A percentile compares a stretch with the other conserved stretches of the same genome.
Conservation (phyloP, 2,329 filamentous ascomycete genomes). For the Cyphellophora attinorum region DNA sequence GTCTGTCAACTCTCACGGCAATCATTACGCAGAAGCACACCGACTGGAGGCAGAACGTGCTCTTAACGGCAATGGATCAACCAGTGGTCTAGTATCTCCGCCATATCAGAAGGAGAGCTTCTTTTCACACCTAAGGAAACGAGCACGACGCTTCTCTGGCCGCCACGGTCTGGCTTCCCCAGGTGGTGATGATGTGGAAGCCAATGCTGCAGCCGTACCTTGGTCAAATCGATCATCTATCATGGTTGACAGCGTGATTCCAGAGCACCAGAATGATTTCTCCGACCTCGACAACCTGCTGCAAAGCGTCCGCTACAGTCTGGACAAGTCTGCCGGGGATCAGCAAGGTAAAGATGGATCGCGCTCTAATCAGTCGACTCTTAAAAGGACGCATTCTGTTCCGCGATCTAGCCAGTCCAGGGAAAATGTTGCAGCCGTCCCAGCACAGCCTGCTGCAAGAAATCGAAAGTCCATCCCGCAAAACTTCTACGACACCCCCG, state of each 20-base stretch:
- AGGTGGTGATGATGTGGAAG: slow-evolving; percentile 76
- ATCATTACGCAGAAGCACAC: slow-evolving; percentile 84
- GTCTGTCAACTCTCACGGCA: slow-evolving; percentile 82
- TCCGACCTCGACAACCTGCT: slow-evolving; percentile 53
- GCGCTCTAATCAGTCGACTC: slow-evolving; percentile 11
- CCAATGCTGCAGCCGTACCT: slow-evolving; percentile 82
- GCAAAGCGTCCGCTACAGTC: slow-evolving; percentile 49
- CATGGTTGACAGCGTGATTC: slow-evolving; percentile 50
- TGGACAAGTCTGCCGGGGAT: slow-evolving; percentile 29
- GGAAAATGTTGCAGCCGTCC: slow-evolving; percentile 29
- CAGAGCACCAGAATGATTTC: slow-evolving; percentile 39
- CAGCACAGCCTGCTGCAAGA: slow-evolving; percentile 63
- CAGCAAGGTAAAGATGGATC: slow-evolving; percentile 7
- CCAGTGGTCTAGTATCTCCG: slow-evolving; percentile 63
- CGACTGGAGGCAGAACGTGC: slow-evolving; percentile 85
- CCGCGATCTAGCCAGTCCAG: slow-evolving; percentile 14
- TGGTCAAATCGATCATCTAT: slow-evolving; percentile 85
- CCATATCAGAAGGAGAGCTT: slow-evolving; percentile 87
- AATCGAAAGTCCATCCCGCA: slow-evolving; percentile 66
- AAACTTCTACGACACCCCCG: slow-evolving; percentile 84
- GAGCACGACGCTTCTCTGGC: slow-evolving; percentile 83
- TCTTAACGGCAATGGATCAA: slow-evolving; percentile 58
- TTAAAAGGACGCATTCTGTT: slow-evolving; percentile 17
- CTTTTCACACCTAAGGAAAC: slow-evolving; percentile 93
- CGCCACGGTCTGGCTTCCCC: slow-evolving; percentile 77